These are phyloP conservation scores for Melanogaster broomeanus DNA, from an alignment of 768 basidiomycete genomes.

Conservation along the genomic window DNA sequence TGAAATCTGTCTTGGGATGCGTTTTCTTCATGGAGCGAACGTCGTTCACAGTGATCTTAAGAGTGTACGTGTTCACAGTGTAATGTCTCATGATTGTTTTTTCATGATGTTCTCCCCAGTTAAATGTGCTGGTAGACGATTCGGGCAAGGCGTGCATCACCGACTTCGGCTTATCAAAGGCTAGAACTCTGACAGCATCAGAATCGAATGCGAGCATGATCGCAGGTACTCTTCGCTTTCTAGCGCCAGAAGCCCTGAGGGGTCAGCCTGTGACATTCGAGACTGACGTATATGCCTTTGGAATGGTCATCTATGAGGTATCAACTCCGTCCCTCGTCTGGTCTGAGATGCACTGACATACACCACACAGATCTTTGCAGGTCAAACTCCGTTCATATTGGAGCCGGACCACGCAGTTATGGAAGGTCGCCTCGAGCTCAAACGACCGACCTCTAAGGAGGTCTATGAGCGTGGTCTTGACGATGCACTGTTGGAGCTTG, in stretches of 20 bases:
- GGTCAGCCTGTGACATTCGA: conserved; percentile 14
- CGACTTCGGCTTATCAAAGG: conserved; percentile 35
- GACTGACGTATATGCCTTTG: conserved; percentile 34
- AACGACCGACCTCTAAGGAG: not conserved
- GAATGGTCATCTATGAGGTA: conserved; percentile 33
- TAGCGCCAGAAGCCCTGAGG: conserved; percentile 30
- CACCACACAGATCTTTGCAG: conserved; percentile 8
- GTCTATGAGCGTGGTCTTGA: conserved; percentile 3
- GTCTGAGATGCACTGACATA: not conserved
- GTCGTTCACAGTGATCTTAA: conserved; percentile 33
- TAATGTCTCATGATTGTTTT: not conserved
- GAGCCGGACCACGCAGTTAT: not conserved
- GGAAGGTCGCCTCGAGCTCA: not conserved
- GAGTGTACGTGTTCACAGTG: conserved; percentile 13
- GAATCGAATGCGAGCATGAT: conserved; percentile 19
- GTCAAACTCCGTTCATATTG: conserved; percentile 5
- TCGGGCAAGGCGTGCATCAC: conserved; percentile 29
- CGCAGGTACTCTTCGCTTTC: conserved; percentile 32
- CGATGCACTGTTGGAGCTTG: conserved; percentile 4
- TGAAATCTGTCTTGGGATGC: conserved; percentile 14
- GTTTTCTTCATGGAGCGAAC: conserved; percentile 12
- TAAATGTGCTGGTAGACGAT: conserved; percentile 36
- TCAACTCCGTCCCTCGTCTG: not conserved
- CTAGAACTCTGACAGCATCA: conserved; percentile 14
- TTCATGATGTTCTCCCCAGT: conserved; percentile 14